Conservation (phyloP, 2,329 filamentous ascomycete species). For the Colletotrichum godetiae region DNA sequence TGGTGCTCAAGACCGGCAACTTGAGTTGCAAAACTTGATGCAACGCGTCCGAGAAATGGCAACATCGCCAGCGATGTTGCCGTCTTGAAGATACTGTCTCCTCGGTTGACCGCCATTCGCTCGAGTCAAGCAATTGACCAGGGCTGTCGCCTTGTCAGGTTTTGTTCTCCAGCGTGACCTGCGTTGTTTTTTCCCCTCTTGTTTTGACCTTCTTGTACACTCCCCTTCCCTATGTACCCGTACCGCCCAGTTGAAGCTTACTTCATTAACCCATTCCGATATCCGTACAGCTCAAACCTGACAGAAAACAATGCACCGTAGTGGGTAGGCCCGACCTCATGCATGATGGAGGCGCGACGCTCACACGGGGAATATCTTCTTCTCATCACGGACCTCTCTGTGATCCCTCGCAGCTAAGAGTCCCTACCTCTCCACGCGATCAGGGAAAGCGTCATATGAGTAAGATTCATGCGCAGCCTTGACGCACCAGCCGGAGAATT, state of each 20-base stretch:
- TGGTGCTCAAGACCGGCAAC: neutral
- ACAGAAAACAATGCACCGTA: neutral
- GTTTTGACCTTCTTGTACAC: neutral
- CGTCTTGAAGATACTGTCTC: neutral
- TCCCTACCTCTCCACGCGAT: slow-evolving; percentile 31
- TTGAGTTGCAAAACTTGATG: slow-evolving; percentile 3
- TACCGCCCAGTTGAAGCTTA: neutral
- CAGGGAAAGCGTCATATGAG: slow-evolving; percentile 32
- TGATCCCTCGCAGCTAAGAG: slow-evolving; percentile 37
- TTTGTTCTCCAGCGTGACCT: slow-evolving; percentile 8
- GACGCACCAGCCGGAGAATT: slow-evolving; percentile 43
- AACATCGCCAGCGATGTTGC: neutral
- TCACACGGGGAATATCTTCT: slow-evolving; percentile 46
- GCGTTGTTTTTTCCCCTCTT: neutral
- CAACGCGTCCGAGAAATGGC: neutral
- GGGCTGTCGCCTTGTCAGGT: neutral
- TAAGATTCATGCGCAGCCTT: slow-evolving; percentile 44
- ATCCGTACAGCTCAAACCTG: neutral
- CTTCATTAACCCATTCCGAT: neutral
- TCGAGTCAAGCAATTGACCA: slow-evolving; percentile 18
- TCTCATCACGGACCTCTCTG: slow-evolving; percentile 44
- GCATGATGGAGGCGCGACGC: slow-evolving; percentile 18
- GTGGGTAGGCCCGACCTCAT: slow-evolving; percentile 9
- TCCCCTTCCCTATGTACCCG: neutral
- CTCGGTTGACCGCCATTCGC: slow-evolving; percentile 28